Evolutionary conservation across 2,329 filamentous ascomycete genomes (phyloP), one percentile per base, ranked within the genome.

Genomic region (Phyllosticta paracitricarpa): DNA sequence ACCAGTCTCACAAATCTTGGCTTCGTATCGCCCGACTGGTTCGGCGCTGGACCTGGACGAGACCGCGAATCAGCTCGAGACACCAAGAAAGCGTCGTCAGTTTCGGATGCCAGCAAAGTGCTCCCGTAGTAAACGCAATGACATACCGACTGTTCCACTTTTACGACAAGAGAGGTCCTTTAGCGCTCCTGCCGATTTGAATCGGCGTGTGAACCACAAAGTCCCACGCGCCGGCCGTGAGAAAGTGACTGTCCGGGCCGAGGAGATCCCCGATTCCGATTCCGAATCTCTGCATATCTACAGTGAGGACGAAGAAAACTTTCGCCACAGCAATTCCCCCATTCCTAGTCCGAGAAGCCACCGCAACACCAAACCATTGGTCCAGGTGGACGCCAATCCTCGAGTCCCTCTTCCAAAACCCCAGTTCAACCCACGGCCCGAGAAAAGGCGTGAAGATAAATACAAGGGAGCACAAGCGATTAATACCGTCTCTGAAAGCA

Each of bases 21-120:
- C 40, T 14, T 6, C 40, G n/a, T n/a, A 48, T n/a, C n/a, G 17
- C 7, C 40, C 17, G 4, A 48, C 40, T 7, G 40, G 40, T n/a
- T n/a, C 17, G 40, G 12, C 75, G 1, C 73, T 79, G 33, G 78
- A 80, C 65, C 70, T 80, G 2, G 78, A 80, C 63, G 71, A 72
- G 17, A 62, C 74, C 6, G 67, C 67, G 2, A 65, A 67, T 14
- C 64, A 64, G 26, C 63, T 72, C 12, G 64, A 71, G 14, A 77
- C 74, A 5, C 73, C 76, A 10, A 66, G 67, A 24, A 69, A 66
- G 58, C 65, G 62, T 17, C 64, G 54, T n/a, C 48, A 57, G 26
- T 56, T 58, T 35, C 33, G 28, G 55, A 61, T 12, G 6, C 33
- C 8, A 26, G 57, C 33, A 28, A 62, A 35, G 4, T n/a, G 1